Evolutionary conservation across 2,329 filamentous ascomycete genomes (phyloP).

Genomic region (Penicillium aurantiogriseum): DNA sequence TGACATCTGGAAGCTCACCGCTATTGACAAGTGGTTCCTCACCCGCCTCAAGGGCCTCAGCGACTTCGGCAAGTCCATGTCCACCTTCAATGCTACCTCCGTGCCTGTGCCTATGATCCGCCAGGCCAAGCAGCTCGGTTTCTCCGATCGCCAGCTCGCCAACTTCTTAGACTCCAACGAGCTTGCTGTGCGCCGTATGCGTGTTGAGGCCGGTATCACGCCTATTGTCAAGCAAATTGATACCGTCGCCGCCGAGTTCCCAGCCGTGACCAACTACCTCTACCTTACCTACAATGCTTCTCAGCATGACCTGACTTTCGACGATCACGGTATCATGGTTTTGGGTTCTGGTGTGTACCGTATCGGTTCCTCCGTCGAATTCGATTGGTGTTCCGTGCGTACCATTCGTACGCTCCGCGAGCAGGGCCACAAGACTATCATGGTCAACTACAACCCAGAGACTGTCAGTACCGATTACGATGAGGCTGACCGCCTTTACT

Average conservation of each 20-base stretch:
- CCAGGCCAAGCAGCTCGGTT: slow-evolving; percentile 89
- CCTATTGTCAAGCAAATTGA: slow-evolving; percentile 98
- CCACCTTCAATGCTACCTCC: slow-evolving; percentile 65
- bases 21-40: slow-evolving; percentile 99
- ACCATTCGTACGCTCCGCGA: slow-evolving; percentile 87
- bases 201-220: slow-evolving; percentile 80
- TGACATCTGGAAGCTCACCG: slow-evolving; percentile 97
- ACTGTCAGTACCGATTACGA: slow-evolving; percentile 90
- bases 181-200: slow-evolving; percentile 77
- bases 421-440: slow-evolving; percentile 86
- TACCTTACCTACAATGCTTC: slow-evolving; percentile 94
- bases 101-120: slow-evolving; percentile 66
- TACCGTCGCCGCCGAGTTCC: slow-evolving; percentile 96
- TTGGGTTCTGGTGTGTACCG: slow-evolving; percentile 94
- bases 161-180: slow-evolving; percentile 95
- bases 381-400: slow-evolving; percentile 97
- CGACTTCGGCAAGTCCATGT: slow-evolving; percentile 81
- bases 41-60: slow-evolving; percentile 86
- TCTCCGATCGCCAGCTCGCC: slow-evolving; percentile 88
- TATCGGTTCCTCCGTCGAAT: slow-evolving; percentile 96
- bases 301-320: slow-evolving; percentile 78
- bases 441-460: slow-evolving; percentile 93
- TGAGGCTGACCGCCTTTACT: slow-evolving; percentile 90
- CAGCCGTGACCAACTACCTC: slow-evolving; percentile 89
- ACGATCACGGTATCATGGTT: slow-evolving; percentile 93